Base-by-base conservation (phyloP, 2,329 filamentous ascomycete species). In the Nothopassalora personata region DNA sequence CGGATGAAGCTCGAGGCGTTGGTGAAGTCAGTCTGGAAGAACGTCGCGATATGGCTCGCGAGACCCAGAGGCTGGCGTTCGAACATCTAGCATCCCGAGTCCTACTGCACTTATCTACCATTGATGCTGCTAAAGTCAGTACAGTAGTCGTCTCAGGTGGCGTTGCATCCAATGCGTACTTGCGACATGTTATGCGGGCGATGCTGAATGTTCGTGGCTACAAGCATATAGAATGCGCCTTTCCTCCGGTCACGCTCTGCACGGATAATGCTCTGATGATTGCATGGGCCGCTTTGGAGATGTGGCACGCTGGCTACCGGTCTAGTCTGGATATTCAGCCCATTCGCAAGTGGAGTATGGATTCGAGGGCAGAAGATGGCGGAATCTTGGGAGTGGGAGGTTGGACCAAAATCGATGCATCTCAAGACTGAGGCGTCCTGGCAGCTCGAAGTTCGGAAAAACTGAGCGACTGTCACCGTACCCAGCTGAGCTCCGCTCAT, bases 211-310 rank as follows among this genome's bases (percentile, higher is more conserved):
- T 79, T n/a, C 82, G 88, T 47, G 89, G 89, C 0, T 87, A 85
- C 69, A 70, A 71, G 0, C 67, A 84, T 63, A 72, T 95, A 30
- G 67, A 80, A 10, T 73, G 97, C 7, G 75, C 87, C 31, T 89
- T 88, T 57, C 93, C 94, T n/a, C 91, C 91, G 2, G 74, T 83
- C 9, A 79, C 80, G 46, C 80, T 93, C 55, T 97, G 94, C 71
- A 97, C 91, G 0, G 94, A 99, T 70, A 97, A 99, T 74, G 94
- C 94, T 11, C 90, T 91, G 51, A 99, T 99, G 94, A 92, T 97
- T 71, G 93, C 88, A 1, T 97, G 94, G 93, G 81, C 92, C 0
- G 94, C 88, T 0, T 82, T 92, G 65, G 92, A 97, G 75, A 97
- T 99, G 92, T 97, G 83, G 70, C 82, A 89, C 73, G 84, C 83